phyloP scores from a whole-genome alignment of 179 eudicot genomes.

The Silene vulgaris region DNA sequence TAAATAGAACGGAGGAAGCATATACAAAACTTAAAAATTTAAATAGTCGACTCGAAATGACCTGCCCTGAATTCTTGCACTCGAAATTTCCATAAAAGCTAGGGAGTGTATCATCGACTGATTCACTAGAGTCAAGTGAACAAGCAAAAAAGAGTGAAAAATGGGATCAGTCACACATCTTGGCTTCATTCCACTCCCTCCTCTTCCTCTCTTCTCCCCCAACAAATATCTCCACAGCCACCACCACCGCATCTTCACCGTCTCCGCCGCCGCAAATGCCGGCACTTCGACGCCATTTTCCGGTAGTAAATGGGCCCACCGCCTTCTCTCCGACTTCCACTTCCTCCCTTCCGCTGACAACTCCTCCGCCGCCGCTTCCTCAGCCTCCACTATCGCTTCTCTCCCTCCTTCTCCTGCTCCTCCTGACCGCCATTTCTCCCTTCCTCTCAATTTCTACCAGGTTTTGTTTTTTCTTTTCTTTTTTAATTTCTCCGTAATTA shows the following conservation, averaged over 20 bases:
- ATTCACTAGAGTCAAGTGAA: neutral
- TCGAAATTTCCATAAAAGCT: no score
- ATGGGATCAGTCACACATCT: conserved; percentile 48
- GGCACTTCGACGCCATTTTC: conserved; percentile 39
- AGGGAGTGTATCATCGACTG: no score
- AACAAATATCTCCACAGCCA: neutral
- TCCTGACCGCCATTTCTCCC: conserved; percentile 63
- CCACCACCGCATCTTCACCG: conserved; percentile 3
- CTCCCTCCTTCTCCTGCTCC: conserved; percentile 52
- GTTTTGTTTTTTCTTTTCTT: conserved; percentile 8
- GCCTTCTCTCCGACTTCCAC: conserved; percentile 90
- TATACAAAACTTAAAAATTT: no score
- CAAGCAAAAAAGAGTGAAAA: neutral
- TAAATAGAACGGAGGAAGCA: no score
- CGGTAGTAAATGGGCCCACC: conserved; percentile 92
- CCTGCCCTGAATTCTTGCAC: no score
- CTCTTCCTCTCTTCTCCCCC: conserved; percentile 1
- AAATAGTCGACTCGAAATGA: no score
- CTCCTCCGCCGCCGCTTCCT: conserved; percentile 25
- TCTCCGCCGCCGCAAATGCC: conserved; percentile 15
- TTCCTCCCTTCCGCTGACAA: conserved; percentile 49
- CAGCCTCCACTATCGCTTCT: conserved; percentile 34
- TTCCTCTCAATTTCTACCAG: conserved; percentile 80
- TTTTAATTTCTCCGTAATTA: no score
- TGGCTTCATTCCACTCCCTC: conserved; percentile 26